phyloP scores from a whole-genome alignment of 371 early-diverging fungal genomes.

The Lichtheimia ramosa region DNA sequence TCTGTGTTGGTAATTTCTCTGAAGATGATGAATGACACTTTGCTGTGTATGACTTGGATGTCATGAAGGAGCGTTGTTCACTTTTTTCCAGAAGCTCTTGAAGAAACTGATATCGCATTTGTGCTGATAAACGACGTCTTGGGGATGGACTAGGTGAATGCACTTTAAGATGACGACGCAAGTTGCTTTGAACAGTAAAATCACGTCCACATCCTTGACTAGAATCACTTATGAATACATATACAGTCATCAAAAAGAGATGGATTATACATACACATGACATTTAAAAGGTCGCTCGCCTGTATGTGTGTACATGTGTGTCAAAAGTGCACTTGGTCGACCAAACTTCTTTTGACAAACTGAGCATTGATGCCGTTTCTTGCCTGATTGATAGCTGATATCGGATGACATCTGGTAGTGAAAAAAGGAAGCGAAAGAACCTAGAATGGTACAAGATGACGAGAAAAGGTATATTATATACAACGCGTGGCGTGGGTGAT shows the following conservation, averaged over 20 bases:
- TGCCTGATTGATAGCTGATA: too few relatives aligned
- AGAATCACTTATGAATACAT: background rate
- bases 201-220: slow-evolving; percentile 39
- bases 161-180: slow-evolving; percentile 41
- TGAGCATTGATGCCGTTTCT: slow-evolving; percentile 10
- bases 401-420: too few relatives aligned
- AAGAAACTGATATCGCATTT: slow-evolving; percentile 17
- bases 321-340: slow-evolving; percentile 71
- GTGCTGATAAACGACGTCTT: slow-evolving; percentile 23
- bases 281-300: slow-evolving; percentile 78
- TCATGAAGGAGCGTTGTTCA: too few relatives aligned
- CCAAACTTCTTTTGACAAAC: slow-evolving; percentile 71
- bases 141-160: slow-evolving; percentile 23
- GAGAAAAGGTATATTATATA: too few relatives aligned
- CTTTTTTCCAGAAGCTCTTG: background rate
- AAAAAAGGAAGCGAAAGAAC: too few relatives aligned
- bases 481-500: too few relatives aligned
- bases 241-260: background rate
- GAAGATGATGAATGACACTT: too few relatives aligned
- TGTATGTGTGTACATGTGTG: slow-evolving; percentile 76
- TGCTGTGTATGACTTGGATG: too few relatives aligned
- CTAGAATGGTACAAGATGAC: too few relatives aligned
- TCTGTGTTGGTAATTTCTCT: too few relatives aligned
- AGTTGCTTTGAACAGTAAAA: slow-evolving; percentile 43
- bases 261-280: slow-evolving; percentile 26